Conservation (phyloP, 805 yeast species). For the Cyberlindnera saturnus region DNA sequence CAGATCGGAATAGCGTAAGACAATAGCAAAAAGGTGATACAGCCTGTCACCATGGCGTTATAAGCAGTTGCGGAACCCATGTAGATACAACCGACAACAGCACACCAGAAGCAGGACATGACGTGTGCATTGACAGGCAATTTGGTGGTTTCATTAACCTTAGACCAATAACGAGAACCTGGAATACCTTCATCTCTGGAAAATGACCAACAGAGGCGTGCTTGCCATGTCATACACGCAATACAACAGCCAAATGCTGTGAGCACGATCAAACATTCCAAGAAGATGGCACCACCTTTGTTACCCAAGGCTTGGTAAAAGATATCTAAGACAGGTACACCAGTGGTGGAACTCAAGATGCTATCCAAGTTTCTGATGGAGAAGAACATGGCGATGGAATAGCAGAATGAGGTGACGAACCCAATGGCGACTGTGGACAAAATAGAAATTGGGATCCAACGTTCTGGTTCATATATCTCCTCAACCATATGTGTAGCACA, state of each 20-base stretch:
- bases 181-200: conserved; percentile 61
- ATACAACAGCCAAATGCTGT: conserved; percentile 56
- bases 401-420: conserved; percentile 50
- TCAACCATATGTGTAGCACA: conserved; percentile 71
- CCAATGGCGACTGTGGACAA: conserved; percentile 62
- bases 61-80: conserved; percentile 65
- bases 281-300: conserved; percentile 48
- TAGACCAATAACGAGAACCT: conserved; percentile 43
- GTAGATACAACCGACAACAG: conserved; percentile 53
- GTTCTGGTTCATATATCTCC: conserved; percentile 48
- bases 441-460: conserved; percentile 55
- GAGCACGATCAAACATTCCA: conserved; percentile 42
- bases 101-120: conserved; percentile 46
- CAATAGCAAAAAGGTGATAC: conserved; percentile 51
- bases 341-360: conserved; percentile 43
- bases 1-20: conserved; percentile 53
- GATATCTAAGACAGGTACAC: conserved; percentile 59
- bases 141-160: conserved; percentile 39
- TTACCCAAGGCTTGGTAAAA: conserved; percentile 50
- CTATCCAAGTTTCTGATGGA: conserved; percentile 46
- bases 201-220: conserved; percentile 63
- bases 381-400: conserved; percentile 52
- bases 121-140: conserved; percentile 58
- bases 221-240: conserved; percentile 63
- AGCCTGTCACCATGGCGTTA: conserved; percentile 56